Evolutionary conservation across 352 stramenopile genomes (phyloP), one percentile per base, ranked within the genome.

Genomic region (Phytophthora megakarya): DNA sequence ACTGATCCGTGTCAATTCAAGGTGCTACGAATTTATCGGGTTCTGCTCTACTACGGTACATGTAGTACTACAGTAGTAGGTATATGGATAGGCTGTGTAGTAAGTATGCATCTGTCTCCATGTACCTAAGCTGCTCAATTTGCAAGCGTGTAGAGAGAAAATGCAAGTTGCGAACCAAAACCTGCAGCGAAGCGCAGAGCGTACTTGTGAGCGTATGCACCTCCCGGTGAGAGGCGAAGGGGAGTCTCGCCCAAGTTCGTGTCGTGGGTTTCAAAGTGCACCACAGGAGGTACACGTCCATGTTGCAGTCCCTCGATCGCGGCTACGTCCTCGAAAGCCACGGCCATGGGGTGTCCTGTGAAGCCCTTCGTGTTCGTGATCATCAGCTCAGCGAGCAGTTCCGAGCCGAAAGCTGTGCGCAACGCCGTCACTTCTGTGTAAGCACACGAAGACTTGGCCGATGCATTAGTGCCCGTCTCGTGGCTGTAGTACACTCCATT

Each of bases 401-500:
- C 73, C 1, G 88, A 64, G 48, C 96, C 73, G 61, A 89, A 73
- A 71, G 87, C 72, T 80, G 66, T 49, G 73, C 92, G 65, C 22
- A 93, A 61, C 33, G 80, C 77, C 1, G 65, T 77, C 22, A 92
- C 75, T 80, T 99, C 97, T 55, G 98, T 98, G 58, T 90, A 96
- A n/a, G 96, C 89, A 78, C 97, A 99, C 54, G 90, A 98, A 10
- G 81, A 84, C 39, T 77, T 95, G 26, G 87, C 76, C 3, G 94
- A 98, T 18, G 96, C 92, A 79, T 99, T 97, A 22, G 96, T 99
- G 58, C 90, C 95, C 19, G 97, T 99, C 73, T 99, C 97, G 68
- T 99, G 97, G 46, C 91, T 98, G 77, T 98, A 98, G 75, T 98
- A 99, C 19, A 98, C 92, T 63, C 97, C 97, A 56, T 98, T 78